A percentile compares a stretch with the other conserved stretches of the same genome.
phyloP scores from a whole-genome alignment of 306 rosid genomes.

The Pterocarpus santalinus region DNA sequence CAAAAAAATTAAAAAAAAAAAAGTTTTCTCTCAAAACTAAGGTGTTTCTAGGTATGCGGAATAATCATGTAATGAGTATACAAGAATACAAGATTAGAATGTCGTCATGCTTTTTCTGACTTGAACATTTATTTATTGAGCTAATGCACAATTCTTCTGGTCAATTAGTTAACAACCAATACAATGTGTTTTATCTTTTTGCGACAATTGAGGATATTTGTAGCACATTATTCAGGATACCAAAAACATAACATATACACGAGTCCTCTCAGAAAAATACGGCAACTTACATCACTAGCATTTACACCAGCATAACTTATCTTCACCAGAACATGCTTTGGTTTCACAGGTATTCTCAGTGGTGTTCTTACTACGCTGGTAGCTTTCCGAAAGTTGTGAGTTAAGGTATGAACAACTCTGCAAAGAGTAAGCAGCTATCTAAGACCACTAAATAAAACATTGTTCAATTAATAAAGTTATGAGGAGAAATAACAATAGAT shows the following conservation, averaged over 20 bases:
- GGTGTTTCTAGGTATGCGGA: conserved; percentile 6
- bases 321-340: conserved; percentile 81
- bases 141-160: conserved; percentile 22
- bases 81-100: neutral
- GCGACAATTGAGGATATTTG: conserved; percentile 14
- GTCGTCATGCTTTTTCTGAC: conserved; percentile 21
- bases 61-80: neutral
- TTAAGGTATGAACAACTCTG: conserved; percentile 93
- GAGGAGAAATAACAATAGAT: conserved; percentile 28
- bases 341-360: conserved; percentile 76
- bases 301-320: conserved; percentile 95
- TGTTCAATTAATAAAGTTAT: conserved; percentile 36
- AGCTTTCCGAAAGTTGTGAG: conserved; percentile 89
- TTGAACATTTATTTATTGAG: conserved; percentile 30
- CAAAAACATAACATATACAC: conserved; percentile 16
- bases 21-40: neutral
- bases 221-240: neutral
- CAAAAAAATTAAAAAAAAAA: too few species aligned
- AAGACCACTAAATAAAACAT: conserved; percentile 40
- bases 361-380: conserved; percentile 71
- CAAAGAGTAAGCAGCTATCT: conserved; percentile 46
- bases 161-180: conserved; percentile 23
- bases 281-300: conserved; percentile 95
- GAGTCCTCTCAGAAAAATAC: conserved; percentile 40
- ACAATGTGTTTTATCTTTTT: neutral